These are phyloP conservation scores for Hypomontagnella submonticulosa DNA, from an alignment of 495 filamentous ascomycete species.

Conservation along the genomic window DNA sequence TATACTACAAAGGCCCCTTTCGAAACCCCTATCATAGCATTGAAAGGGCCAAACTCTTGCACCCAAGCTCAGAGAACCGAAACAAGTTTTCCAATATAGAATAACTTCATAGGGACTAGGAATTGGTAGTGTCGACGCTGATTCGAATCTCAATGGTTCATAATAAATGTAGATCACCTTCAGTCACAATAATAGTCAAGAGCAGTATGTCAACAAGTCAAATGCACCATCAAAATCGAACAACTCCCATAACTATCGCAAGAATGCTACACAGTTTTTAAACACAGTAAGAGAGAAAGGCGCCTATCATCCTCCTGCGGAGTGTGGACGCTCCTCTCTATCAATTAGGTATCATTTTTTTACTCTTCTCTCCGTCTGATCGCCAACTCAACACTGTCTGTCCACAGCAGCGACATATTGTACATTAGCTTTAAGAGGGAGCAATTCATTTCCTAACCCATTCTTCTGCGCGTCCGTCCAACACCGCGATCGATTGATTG, in stretches of 20 bases:
- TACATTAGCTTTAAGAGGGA: slow-evolving; percentile 37
- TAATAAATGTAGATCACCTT: no score
- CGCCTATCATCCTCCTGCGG: slow-evolving; percentile 7
- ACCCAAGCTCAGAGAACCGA: no score
- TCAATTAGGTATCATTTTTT: slow-evolving; percentile 23
- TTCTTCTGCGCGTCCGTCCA: slow-evolving; percentile 26
- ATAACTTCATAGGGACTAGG: no score
- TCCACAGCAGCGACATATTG: slow-evolving; percentile 28
- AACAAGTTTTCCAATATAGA: no score
- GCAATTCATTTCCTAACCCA: slow-evolving; percentile 13
- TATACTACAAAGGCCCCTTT: no score
- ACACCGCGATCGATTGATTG: neutral
- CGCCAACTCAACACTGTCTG: slow-evolving; percentile 4
- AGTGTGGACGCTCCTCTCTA: slow-evolving; percentile 14
- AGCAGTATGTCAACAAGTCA: slow-evolving; percentile 12
- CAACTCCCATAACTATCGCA: slow-evolving; percentile 28
- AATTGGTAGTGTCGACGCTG: no score
- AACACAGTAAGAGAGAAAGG: slow-evolving; percentile 19
- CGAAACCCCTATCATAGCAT: no score
- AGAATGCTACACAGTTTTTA: slow-evolving; percentile 6
- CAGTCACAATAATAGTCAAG: neutral
- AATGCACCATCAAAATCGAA: slow-evolving; percentile 38
- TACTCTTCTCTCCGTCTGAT: neutral
- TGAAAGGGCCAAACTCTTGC: no score
- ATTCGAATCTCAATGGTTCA: no score